Evolutionary conservation across 306 rosid species (phyloP).

Genomic region (Oxytropis ochrocephala): DNA sequence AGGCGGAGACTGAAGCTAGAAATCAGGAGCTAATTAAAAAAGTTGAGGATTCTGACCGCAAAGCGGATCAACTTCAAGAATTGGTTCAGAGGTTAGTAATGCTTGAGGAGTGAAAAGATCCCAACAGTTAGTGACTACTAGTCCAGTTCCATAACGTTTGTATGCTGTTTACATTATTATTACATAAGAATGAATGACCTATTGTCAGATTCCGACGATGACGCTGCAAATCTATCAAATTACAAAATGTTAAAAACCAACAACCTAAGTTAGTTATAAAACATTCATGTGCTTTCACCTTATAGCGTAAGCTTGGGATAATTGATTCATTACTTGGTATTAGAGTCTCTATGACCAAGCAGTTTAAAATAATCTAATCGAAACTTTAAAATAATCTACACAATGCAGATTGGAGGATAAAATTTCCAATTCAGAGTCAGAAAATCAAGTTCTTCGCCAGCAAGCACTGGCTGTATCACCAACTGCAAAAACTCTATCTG

Average conservation of each 20-base stretch:
- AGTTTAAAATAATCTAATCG: neutral
- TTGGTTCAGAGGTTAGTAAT: constrained; percentile 83
- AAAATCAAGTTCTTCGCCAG: constrained; percentile 99
- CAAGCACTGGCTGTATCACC: constrained; percentile 96
- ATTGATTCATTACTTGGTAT: neutral
- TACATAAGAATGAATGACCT: neutral
- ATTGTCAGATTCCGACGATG: neutral
- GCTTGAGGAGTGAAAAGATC: constrained; percentile 2
- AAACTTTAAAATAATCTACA: constrained; percentile 14
- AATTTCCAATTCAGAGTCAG: constrained; percentile 92
- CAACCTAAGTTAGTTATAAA: neutral
- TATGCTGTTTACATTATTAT: neutral
- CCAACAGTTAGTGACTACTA: neutral
- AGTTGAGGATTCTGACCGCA: constrained; percentile 69
- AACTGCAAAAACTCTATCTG: constrained; percentile 68
- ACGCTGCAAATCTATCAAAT: neutral
- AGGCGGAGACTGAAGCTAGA: constrained; percentile 57
- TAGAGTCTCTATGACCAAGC: neutral
- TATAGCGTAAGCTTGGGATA: neutral
- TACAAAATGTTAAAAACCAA: neutral
- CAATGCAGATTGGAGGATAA: constrained; percentile 86
- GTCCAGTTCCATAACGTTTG: neutral
- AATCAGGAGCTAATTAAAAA: constrained; percentile 65
- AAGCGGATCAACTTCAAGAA: constrained; percentile 89
- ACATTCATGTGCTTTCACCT: neutral